phyloP scores from a whole-genome alignment of 2,329 filamentous ascomycete species.

The Colletotrichum trifolii region DNA sequence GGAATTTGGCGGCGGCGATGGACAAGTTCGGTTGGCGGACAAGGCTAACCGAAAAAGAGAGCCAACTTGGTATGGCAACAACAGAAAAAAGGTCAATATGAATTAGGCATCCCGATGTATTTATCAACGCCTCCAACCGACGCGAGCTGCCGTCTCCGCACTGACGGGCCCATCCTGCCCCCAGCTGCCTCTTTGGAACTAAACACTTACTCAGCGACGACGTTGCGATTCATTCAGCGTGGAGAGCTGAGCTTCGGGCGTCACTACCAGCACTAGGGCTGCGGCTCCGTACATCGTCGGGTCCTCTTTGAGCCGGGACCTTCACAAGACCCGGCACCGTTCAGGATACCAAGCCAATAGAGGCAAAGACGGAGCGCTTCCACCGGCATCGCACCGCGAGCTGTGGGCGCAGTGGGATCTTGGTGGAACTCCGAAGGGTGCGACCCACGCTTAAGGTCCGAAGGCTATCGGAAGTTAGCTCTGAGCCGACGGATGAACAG shows the following conservation, averaged over 20 bases:
- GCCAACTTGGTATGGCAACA: no score
- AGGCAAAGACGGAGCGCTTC: not conserved
- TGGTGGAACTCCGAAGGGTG: not conserved
- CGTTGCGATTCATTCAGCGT: not conserved
- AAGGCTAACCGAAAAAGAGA: no score
- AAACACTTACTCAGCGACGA: constrained; percentile 7
- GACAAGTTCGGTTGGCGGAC: no score
- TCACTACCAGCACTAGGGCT: constrained; percentile 5
- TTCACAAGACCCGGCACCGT: not conserved
- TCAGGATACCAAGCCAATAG: not conserved
- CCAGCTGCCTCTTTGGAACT: constrained; percentile 8
- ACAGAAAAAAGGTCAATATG: not conserved
- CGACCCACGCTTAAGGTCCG: constrained; percentile 13
- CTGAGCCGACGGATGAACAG: no score
- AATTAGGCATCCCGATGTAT: not conserved
- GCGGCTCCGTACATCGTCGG: constrained; percentile 1
- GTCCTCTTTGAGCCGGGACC: not conserved
- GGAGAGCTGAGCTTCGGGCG: not conserved
- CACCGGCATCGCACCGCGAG: not conserved
- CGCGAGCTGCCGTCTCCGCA: constrained; percentile 5
- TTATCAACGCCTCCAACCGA: constrained; percentile 1
- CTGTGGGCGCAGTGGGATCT: not conserved
- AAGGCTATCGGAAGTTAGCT: constrained; percentile 13
- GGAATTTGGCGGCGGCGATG: no score
- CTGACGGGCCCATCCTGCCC: not conserved